These are phyloP conservation scores for Pseudogymnoascus sp. DNA, from an alignment of 2,329 filamentous ascomycete genomes.

Conservation along the genomic window DNA sequence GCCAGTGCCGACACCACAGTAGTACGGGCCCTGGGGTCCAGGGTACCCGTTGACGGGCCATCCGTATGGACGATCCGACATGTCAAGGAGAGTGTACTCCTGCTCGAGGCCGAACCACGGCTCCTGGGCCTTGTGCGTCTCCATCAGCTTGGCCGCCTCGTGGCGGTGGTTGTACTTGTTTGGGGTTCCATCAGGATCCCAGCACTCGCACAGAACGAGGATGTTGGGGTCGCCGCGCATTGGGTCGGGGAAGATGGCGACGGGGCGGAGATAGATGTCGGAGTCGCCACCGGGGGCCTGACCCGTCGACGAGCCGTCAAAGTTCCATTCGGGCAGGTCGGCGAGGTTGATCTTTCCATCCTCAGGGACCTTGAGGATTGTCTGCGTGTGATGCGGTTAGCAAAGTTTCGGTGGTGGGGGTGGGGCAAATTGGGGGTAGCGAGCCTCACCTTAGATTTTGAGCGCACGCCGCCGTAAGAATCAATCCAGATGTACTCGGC, in stretches of 20 bases:
- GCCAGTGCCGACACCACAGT: constrained; percentile 95
- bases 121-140: constrained; percentile 69
- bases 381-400: constrained; percentile 36
- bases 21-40: constrained; percentile 82
- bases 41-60: constrained; percentile 77
- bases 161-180: constrained; percentile 99
- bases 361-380: constrained; percentile 49
- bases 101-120: constrained; percentile 99
- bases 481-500: constrained; percentile 98
- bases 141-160: constrained; percentile 83
- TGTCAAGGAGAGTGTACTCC: constrained; percentile 90
- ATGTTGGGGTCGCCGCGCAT: constrained; percentile 88
- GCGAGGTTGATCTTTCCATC: constrained; percentile 37
- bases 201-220: constrained; percentile 89
- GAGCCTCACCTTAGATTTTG: constrained; percentile 78
- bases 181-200: constrained; percentile 85
- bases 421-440: constrained; percentile 6
- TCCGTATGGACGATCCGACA: constrained; percentile 82
- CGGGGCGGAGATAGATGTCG: constrained; percentile 90
- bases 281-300: constrained; percentile 94
- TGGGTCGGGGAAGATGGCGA: constrained; percentile 83
- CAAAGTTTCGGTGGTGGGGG: background rate
- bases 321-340: constrained; percentile 72
- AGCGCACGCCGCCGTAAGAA: constrained; percentile 70
- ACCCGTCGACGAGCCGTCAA: constrained; percentile 81